Percentiles rank a stretch among this genome's conserved stretches.
Evolutionary conservation across 2,329 filamentous ascomycete genomes (phyloP).

Genomic region (Emericellopsis atlantica): DNA sequence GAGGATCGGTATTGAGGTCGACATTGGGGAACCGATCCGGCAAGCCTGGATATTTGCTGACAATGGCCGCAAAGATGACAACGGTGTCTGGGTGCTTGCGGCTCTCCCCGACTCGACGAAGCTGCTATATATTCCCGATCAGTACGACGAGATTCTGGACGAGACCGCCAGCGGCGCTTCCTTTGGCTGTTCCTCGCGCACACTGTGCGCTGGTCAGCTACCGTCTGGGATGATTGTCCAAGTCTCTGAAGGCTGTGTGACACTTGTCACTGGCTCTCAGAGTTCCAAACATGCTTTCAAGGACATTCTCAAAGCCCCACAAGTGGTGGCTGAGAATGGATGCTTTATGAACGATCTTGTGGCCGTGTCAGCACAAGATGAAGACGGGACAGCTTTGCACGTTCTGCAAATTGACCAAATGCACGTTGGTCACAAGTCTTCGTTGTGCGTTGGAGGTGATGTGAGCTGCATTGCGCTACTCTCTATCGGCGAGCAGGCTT

Average conservation of each 20-base stretch:
- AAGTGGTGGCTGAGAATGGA: slow-evolving; percentile 26
- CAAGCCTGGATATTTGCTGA: slow-evolving; percentile 29
- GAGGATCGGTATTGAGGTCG: slow-evolving; percentile 46
- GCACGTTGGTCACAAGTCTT: slow-evolving; percentile 12
- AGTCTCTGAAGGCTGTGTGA: slow-evolving; percentile 35
- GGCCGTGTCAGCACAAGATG: slow-evolving; percentile 27
- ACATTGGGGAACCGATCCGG: slow-evolving; percentile 33
- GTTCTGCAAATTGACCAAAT: slow-evolving; percentile 21
- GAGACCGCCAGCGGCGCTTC: slow-evolving; percentile 23
- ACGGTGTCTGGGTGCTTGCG: slow-evolving; percentile 24
- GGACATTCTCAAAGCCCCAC: slow-evolving; percentile 15
- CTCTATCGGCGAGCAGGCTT: background rate
- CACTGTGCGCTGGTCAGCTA: slow-evolving; percentile 30
- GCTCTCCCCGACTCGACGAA: slow-evolving; percentile 35
- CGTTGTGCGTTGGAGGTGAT: slow-evolving; percentile 28
- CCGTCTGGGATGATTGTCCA: slow-evolving; percentile 31
- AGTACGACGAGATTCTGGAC: slow-evolving; percentile 32
- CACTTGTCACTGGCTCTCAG: slow-evolving; percentile 20
- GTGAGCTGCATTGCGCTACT: slow-evolving; percentile 32
- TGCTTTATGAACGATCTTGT: slow-evolving; percentile 22
- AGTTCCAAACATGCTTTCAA: slow-evolving; percentile 17
- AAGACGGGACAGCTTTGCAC: slow-evolving; percentile 23
- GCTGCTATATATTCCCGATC: slow-evolving; percentile 32
- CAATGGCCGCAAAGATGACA: background rate
- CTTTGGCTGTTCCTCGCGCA: slow-evolving; percentile 41